Conservation (phyloP, 495 filamentous ascomycete genomes). For the Delitschia confertaspora region DNA sequence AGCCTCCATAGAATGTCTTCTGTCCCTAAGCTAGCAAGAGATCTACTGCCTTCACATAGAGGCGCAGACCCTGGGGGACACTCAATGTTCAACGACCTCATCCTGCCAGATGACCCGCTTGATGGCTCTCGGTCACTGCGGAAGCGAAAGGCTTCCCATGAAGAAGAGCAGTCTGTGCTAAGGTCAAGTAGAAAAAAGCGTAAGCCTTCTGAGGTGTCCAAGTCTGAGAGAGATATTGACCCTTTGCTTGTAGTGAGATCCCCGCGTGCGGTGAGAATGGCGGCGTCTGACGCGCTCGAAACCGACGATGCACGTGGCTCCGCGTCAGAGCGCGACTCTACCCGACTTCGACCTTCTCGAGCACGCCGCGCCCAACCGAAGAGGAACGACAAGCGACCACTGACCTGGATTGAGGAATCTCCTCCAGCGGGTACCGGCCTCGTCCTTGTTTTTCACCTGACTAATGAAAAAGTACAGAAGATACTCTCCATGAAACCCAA, state of each 20-base stretch:
- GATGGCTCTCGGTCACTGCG: constrained; percentile 79
- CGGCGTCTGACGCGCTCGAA: constrained; percentile 21
- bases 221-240: constrained; percentile 5
- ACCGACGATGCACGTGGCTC: constrained; percentile 21
- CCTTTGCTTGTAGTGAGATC: constrained; percentile 20
- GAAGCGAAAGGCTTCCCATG: constrained; percentile 67
- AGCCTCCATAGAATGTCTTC: constrained; percentile 34
- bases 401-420: constrained; percentile 34
- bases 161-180: constrained; percentile 39
- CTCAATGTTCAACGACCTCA: constrained; percentile 73
- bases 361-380: constrained; percentile 23
- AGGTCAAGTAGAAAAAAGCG: constrained; percentile 34
- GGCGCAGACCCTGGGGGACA: constrained; percentile 66
- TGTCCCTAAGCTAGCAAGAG: constrained; percentile 45
- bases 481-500: constrained; percentile 47
- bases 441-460: constrained; percentile 51
- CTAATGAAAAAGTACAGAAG: constrained; percentile 48
- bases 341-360: constrained; percentile 31
- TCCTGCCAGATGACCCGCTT: constrained; percentile 70
- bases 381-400: constrained; percentile 27
- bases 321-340: constrained; percentile 15
- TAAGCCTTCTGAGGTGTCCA: constrained; percentile 20
- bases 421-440: constrained; percentile 24
- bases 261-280: constrained; percentile 11
- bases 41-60: constrained; percentile 66